Percentiles rank a stretch among this genome's conserved stretches.
phyloP scores from a whole-genome alignment of 176 grass and related monocot species.

The Canna indica region DNA sequence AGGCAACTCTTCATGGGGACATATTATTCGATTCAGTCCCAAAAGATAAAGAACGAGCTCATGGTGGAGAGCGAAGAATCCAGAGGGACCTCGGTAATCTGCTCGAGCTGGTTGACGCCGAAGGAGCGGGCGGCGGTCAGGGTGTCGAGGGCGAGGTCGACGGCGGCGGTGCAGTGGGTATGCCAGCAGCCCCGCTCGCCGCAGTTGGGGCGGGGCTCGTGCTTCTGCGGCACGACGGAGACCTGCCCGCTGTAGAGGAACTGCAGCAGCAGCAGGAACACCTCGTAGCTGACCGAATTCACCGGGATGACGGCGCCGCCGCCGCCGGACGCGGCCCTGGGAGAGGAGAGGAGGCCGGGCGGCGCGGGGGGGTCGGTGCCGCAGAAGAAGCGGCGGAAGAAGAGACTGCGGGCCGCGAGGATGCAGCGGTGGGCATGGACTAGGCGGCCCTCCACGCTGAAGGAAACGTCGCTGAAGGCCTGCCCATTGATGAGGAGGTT shows the following conservation, averaged over 20 bases:
- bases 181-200: constrained; percentile 92
- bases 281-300: constrained; percentile 91
- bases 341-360: constrained; percentile 53
- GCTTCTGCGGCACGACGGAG: constrained; percentile 93
- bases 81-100: constrained; percentile 71
- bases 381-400: constrained; percentile 98
- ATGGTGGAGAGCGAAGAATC: too few relatives aligned
- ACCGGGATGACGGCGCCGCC: constrained; percentile 51
- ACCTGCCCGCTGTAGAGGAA: constrained; percentile 99
- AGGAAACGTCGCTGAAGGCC: constrained; percentile 97
- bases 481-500: constrained; percentile 97
- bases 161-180: constrained; percentile 93
- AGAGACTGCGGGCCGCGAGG: constrained; percentile 90
- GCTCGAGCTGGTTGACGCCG: constrained; percentile 83
- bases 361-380: constrained; percentile 31
- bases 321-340: constrained; percentile 17
- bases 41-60: too few relatives aligned
- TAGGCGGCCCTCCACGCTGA: constrained; percentile 84
- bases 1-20: too few relatives aligned
- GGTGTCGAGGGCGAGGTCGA: constrained; percentile 87
- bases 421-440: constrained; percentile 99
- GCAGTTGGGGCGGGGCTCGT: constrained; percentile 71
- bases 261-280: constrained; percentile 91
- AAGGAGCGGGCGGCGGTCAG: constrained; percentile 80
- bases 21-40: too few relatives aligned